phyloP scores from a whole-genome alignment of 257 asterid genomes.

The Solanum etuberosum region DNA sequence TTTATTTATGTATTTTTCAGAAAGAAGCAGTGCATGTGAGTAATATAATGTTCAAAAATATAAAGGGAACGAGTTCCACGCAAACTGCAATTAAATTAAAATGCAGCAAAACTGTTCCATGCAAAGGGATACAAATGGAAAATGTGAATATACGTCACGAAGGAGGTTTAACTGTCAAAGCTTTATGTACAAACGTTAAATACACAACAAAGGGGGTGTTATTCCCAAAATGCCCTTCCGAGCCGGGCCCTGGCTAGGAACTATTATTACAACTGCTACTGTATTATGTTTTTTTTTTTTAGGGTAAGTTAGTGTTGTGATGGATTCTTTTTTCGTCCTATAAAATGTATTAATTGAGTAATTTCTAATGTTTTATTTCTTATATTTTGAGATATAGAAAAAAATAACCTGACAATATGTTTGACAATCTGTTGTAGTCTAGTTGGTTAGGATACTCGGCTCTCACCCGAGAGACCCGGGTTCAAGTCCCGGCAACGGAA shows the following conservation, averaged over 20 bases:
- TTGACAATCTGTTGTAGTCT: conserved; percentile 75
- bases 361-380: neutral
- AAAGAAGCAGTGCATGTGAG: conserved; percentile 60
- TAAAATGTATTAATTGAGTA: neutral
- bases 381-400: too few relatives aligned
- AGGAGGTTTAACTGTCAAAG: neutral
- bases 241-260: neutral
- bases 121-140: conserved; percentile 44
- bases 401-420: neutral
- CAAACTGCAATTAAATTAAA: conserved; percentile 49
- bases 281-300: neutral
- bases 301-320: neutral
- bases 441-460: conserved; percentile 99
- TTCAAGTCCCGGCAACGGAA: conserved; percentile 28
- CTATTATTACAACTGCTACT: neutral
- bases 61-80: conserved; percentile 60
- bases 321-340: neutral
- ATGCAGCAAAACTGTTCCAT: conserved; percentile 61
- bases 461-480: conserved; percentile 99
- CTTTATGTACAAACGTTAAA: conserved; percentile 12
- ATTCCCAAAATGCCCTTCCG: neutral
- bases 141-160: conserved; percentile 31
- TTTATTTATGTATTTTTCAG: conserved; percentile 23
- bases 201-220: neutral
- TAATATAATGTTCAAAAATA: conserved; percentile 57